Base-by-base conservation (phyloP, 192 early-diverging fungal species). In the Podila verticillata region DNA sequence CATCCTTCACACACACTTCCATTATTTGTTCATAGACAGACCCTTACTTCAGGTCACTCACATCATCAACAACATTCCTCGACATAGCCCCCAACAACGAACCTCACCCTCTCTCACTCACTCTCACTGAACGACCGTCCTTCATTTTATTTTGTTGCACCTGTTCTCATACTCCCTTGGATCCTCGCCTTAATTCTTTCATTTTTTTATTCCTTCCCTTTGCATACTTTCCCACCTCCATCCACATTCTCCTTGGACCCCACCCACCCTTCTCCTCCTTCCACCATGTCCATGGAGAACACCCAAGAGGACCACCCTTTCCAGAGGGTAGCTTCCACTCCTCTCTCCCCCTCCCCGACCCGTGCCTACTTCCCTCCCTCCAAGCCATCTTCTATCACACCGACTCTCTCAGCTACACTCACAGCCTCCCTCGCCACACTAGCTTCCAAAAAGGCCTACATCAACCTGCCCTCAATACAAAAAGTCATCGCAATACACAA, bases 401-500 rank as follows among this genome's bases (percentile, higher is more conserved):
- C 66, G 13, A 20, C 49, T 39, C 32, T 63, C 35, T 34, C 70
- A 0, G 24, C 59, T n/a, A 32, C 60, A 31, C 24, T 80, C 48
- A 56, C 70, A 17, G 77, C 66, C 28, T 64, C 71, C 20, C 47
- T 72, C 4, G 77, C 70, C 13, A 44, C 61, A 20, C 61, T 72
- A n/a, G 61, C 47, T 10, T 67, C 77, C 12, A 80, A 80, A 63
- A 72, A 72, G 60, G 65, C 65, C 6, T 80, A 68, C 24, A 72
- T 80, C 65, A 72, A 72, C 31, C 69, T 72, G 7, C 77, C 77
- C 2, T 72, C 77, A 1, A 80, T 80, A n/a, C 77, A 80, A 51
- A 72, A 72, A 68, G 70, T 72, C 4, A 72, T 72, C 24, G 66
- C 70, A 29, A 68, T 63, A 51, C 68, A 79, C 51, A n/a, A 17